Percentiles rank a stretch among this genome's conserved stretches.
Conservation (phyloP, 345 rosid species). For the Passiflora organensis region DNA sequence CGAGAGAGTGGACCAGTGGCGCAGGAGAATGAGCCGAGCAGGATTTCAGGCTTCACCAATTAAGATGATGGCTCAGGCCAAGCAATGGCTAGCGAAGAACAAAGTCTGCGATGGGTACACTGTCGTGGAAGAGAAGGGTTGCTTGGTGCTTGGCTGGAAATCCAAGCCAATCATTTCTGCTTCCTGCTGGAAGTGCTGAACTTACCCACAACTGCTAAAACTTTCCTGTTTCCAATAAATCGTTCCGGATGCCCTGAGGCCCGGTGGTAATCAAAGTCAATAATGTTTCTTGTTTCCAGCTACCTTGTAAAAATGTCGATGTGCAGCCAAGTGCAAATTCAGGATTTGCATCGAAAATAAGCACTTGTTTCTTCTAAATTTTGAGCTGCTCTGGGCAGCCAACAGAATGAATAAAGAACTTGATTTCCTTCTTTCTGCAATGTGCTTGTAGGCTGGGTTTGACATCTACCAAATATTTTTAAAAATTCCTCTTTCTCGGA, state of each 20-base stretch:
- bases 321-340: slow-evolving; percentile 9
- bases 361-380: neutral
- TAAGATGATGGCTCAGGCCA: slow-evolving; percentile 45
- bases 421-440: slow-evolving; percentile 7
- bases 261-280: neutral
- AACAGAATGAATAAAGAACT: slow-evolving; percentile 21
- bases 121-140: slow-evolving; percentile 56
- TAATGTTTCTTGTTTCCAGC: neutral
- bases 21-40: slow-evolving; percentile 67
- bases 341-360: slow-evolving; percentile 13
- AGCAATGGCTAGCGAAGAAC: slow-evolving; percentile 47
- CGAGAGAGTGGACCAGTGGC: slow-evolving; percentile 61
- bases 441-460: neutral
- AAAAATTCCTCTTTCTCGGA: slow-evolving; percentile 8
- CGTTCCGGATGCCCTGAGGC: slow-evolving; percentile 1
- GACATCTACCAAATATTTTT: slow-evolving; percentile 5
- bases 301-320: neutral
- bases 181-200: slow-evolving; percentile 62
- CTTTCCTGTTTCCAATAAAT: slow-evolving; percentile 10
- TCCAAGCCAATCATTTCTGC: slow-evolving; percentile 54
- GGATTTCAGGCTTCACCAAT: slow-evolving; percentile 54
- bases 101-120: slow-evolving; percentile 45
- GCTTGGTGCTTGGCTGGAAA: slow-evolving; percentile 65
- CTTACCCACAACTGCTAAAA: neutral
- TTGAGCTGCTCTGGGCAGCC: slow-evolving; percentile 14